Evolutionary conservation across 2,329 filamentous ascomycete genomes (phyloP), one percentile per base, ranked within the genome.

Genomic region (Colletotrichum sp.): DNA sequence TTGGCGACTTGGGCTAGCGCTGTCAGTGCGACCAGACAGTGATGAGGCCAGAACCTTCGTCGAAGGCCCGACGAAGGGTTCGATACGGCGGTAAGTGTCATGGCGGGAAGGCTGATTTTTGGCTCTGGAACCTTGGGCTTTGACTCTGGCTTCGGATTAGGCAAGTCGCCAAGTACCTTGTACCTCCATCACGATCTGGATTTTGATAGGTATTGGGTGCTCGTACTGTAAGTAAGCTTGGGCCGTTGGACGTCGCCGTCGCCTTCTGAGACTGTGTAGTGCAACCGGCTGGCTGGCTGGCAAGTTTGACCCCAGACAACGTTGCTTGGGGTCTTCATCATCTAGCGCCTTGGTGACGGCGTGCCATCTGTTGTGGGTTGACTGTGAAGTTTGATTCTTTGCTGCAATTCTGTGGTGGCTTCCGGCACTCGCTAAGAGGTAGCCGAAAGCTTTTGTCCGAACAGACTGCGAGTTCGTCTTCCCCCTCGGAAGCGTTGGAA

Each of bases 1-100:
- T 49, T 49, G 39, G 39, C 18, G 18, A 49, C 9, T 64, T 59
- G 63, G n/a, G 8, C 18, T 59, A 59, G 63, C 57, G 69, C 55
- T 64, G 63, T 32, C 55, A 59, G 69, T 68, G 69, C 62, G 69
- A 57, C 16, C 16, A 52, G 68, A 49, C n/a, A 63, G 30, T 26
- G 16, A 57, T 44, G 57, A 72, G 63, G 32, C 73, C 69, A 64
- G 73, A 76, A 72, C 24, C 39, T 63, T 68, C 26, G 32, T 76
- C 63, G 57, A 76, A 72, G 55, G 57, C 39, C 57, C 26, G 34
- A 63, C 63, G 69, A 76, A 68, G 64, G 72, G 24, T 39, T 72
- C 55, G 68, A 55, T 34, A 55, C 34, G 34, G 34, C 34, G 34
- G 34, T 16, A 36, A 59, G 66, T 73, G 39, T 44, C 71, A 39